A percentile compares a stretch with the other conserved stretches of the same genome.
phyloP scores from a whole-genome alignment of 2,329 filamentous ascomycete genomes.

The Xylaria sp. region DNA sequence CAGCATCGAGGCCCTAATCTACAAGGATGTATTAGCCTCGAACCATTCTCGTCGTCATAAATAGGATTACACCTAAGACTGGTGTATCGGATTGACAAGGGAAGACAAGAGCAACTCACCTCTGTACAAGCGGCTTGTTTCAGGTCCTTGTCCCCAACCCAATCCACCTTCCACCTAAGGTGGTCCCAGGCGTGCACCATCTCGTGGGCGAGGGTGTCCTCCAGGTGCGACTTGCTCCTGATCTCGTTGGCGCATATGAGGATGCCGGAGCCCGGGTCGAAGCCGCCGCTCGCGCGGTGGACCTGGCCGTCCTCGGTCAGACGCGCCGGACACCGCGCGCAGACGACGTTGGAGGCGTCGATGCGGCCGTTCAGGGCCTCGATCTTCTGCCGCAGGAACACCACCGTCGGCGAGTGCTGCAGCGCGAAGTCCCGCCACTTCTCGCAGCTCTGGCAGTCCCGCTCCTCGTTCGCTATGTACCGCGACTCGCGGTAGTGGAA shows the following conservation, averaged over 20 bases:
- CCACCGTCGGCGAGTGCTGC: constrained; percentile 83
- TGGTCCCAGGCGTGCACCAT: constrained; percentile 99
- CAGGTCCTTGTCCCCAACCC: constrained; percentile 74
- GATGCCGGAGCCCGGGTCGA: constrained; percentile 87
- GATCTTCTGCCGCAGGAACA: constrained; percentile 87
- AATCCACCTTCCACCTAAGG: constrained; percentile 89
- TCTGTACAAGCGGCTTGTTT: constrained; percentile 94
- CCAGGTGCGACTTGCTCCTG: constrained; percentile 79
- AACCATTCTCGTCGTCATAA: neutral
- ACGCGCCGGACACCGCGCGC: constrained; percentile 76
- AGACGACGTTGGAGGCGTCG: constrained; percentile 79
- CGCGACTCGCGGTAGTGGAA: constrained; percentile 81
- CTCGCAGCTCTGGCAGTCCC: constrained; percentile 85
- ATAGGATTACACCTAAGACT: neutral
- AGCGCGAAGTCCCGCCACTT: constrained; percentile 85
- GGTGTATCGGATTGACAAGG: neutral
- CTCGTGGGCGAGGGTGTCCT: constrained; percentile 95
- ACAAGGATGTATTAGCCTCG: constrained; percentile 25
- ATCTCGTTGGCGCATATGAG: constrained; percentile 93
- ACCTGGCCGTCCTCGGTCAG: constrained; percentile 67
- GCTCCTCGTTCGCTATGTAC: constrained; percentile 78
- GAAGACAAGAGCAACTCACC: constrained; percentile 60
- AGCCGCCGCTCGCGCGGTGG: constrained; percentile 79
- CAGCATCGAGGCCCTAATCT: constrained; percentile 93
- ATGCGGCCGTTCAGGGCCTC: constrained; percentile 80